These are phyloP conservation scores for Chlorella sp. DNA, from an alignment of 139 green algal genomes.

Conservation along the genomic window DNA sequence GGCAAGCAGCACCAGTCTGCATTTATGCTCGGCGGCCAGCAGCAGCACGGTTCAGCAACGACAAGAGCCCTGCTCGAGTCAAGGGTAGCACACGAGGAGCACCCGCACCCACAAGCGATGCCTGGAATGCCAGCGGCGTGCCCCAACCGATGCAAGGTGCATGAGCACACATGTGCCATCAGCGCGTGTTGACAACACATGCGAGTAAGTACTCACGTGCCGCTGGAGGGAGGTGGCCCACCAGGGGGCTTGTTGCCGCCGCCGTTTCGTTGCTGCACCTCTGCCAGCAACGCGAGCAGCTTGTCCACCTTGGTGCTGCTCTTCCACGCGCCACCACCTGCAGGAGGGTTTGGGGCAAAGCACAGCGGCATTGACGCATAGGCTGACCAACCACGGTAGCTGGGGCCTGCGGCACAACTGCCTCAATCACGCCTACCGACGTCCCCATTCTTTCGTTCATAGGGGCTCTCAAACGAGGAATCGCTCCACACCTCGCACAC, in stretches of 20 bases:
- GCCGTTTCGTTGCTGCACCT: conserved; percentile 7
- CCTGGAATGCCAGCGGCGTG: not conserved
- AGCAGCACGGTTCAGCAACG: not conserved
- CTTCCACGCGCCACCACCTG: conserved; percentile 13
- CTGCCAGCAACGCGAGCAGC: conserved; percentile 38
- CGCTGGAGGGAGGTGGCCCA: not conserved
- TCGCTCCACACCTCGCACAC: too few relatives aligned
- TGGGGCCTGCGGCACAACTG: too few relatives aligned
- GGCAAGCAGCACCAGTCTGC: not conserved
- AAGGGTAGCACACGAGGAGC: not conserved
- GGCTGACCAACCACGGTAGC: too few relatives aligned
- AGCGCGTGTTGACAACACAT: not conserved
- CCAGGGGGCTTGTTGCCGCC: not conserved
- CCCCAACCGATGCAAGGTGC: not conserved
- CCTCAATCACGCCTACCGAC: too few relatives aligned
- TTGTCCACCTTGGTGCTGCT: conserved; percentile 37
- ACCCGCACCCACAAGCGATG: not conserved
- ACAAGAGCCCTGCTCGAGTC: too few relatives aligned
- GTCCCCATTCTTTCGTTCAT: too few relatives aligned
- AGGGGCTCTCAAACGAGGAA: too few relatives aligned
- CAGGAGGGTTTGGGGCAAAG: not conserved
- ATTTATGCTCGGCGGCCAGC: not conserved
- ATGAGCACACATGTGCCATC: not conserved
- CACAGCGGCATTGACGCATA: too few relatives aligned
- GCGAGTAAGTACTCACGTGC: not conserved